phyloP scores from a whole-genome alignment of 1,139 yeast genomes.

The Suhomyces choctaworum region DNA sequence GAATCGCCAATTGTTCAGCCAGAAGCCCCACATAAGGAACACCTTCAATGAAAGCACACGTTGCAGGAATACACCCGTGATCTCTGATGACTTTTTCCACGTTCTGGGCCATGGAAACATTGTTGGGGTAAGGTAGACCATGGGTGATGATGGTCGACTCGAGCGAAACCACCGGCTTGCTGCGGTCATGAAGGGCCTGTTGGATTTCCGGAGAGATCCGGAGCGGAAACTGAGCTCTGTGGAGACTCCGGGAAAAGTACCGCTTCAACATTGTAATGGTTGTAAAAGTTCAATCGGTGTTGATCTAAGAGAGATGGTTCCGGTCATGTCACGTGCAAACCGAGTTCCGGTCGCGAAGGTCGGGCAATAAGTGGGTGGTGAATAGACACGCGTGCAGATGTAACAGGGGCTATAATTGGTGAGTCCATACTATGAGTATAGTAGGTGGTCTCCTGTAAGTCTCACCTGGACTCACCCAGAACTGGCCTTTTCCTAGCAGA shows the following conservation, averaged over 20 bases:
- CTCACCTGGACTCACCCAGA: too few species aligned
- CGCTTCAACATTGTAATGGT: constrained; percentile 3
- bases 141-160: constrained; percentile 90
- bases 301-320: too few species aligned
- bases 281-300: too few species aligned
- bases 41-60: constrained; percentile 78
- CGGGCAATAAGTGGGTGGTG: too few species aligned
- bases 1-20: constrained; percentile 43
- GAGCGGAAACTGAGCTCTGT: constrained; percentile 17
- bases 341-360: background rate
- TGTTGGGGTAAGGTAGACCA: constrained; percentile 82
- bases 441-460: too few species aligned
- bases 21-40: constrained; percentile 67
- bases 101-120: constrained; percentile 65
- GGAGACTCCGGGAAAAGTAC: constrained; percentile 1
- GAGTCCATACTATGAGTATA: too few species aligned
- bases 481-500: too few species aligned
- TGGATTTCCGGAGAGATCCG: constrained; percentile 56
- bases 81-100: constrained; percentile 65
- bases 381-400: too few species aligned
- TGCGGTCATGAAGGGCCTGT: constrained; percentile 55
- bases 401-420: too few species aligned
- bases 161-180: constrained; percentile 68
- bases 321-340: too few species aligned
- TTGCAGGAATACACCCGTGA: constrained; percentile 79